Evolutionary conservation across 1,284 basidiomycete genomes (phyloP).

Genomic region (Agroathelia rolfsii): DNA sequence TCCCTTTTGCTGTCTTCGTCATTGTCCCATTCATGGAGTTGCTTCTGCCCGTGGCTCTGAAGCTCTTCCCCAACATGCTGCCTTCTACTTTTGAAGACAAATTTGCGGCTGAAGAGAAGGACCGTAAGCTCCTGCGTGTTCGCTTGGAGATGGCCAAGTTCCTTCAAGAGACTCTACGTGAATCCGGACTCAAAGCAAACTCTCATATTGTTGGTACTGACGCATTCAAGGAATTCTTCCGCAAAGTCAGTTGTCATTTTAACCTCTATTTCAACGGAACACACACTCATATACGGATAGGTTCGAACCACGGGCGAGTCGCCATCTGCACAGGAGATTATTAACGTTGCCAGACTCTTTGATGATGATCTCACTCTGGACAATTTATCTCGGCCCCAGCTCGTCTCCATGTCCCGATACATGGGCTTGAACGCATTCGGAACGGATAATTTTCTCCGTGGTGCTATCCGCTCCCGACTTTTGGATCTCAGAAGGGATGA

Average conservation of each 20-base stretch:
- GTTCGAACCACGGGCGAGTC: constrained; percentile 93
- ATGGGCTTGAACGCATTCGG: constrained; percentile 99
- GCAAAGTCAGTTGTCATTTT: constrained; percentile 73
- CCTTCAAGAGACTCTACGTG: constrained; percentile 92
- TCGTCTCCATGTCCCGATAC: constrained; percentile 94
- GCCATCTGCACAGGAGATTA: constrained; percentile 80
- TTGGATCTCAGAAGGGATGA: constrained; percentile 86
- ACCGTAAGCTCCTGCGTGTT: constrained; percentile 90
- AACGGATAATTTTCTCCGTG: constrained; percentile 96
- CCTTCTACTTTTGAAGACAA: constrained; percentile 98
- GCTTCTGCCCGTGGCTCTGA: constrained; percentile 92
- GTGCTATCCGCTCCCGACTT: constrained; percentile 82
- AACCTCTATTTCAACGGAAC: no score
- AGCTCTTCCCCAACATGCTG: constrained; percentile 98
- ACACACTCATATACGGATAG: constrained; percentile 23
- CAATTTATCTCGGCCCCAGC: constrained; percentile 93
- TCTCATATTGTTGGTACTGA: constrained; percentile 87
- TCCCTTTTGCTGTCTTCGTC: constrained; percentile 93
- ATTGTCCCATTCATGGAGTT: constrained; percentile 98
- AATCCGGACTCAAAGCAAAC: constrained; percentile 89
- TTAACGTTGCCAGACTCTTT: constrained; percentile 94
- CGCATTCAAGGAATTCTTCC: constrained; percentile 99
- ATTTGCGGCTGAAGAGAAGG: constrained; percentile 90
- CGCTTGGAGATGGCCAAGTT: constrained; percentile 99
- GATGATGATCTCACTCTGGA: constrained; percentile 97